phyloP scores from a whole-genome alignment of 441 rosid genomes.

The Rhodomyrtus psidioides region DNA sequence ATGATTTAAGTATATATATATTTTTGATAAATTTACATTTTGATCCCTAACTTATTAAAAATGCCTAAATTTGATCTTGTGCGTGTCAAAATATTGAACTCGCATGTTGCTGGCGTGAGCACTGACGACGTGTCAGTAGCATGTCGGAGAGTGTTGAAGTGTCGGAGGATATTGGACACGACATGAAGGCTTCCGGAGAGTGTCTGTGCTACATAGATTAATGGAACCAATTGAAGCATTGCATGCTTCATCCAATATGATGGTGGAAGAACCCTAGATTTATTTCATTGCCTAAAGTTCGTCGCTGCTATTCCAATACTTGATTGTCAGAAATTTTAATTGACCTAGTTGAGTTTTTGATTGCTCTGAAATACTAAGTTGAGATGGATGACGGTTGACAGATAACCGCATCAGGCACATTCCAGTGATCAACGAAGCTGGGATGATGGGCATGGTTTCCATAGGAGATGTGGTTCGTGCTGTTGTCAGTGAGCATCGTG shows the following conservation, averaged over 20 bases:
- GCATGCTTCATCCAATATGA: not conserved
- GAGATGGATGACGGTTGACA: slow-evolving; percentile 7
- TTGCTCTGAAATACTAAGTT: not conserved
- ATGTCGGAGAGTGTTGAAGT: no score
- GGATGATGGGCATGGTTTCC: slow-evolving; percentile 91
- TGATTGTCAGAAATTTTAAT: not conserved
- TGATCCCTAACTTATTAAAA: no score
- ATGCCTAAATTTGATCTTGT: no score
- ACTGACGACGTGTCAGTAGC: no score
- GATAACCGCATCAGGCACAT: slow-evolving; percentile 94
- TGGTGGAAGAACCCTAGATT: not conserved
- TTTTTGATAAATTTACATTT: no score
- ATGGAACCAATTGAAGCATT: not conserved
- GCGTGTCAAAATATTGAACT: no score
- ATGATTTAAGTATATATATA: no score
- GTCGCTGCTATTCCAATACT: not conserved
- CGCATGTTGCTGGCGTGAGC: no score
- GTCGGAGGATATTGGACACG: no score
- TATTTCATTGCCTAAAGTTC: not conserved
- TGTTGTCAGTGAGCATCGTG: slow-evolving; percentile 81
- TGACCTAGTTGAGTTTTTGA: not conserved
- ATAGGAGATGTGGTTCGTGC: slow-evolving; percentile 99
- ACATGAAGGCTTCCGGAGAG: no score
- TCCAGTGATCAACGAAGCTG: slow-evolving; percentile 67
- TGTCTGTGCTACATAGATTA: no score